Base-by-base conservation (phyloP, 176 grass and related monocot genomes). In the Oryza australiensis region DNA sequence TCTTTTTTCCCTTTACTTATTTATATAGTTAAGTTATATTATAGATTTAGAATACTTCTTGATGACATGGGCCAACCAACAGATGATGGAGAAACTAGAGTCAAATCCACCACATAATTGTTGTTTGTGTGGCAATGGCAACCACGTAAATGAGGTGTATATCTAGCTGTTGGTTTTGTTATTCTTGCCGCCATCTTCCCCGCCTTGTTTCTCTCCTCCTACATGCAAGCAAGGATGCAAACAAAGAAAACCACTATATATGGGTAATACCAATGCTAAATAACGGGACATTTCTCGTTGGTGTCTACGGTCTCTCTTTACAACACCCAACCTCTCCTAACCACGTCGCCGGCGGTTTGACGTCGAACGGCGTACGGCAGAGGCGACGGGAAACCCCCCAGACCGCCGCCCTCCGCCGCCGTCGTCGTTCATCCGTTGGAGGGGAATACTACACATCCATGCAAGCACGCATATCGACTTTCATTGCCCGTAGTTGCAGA, bases 181-280 rank as follows among this genome's bases (percentile, higher is more conserved):
- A 40, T 23, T 23, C 40, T 32, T 12, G 28, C 51, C 79, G 46
- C 18, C 15, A 18, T 68, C 6, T 72, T 82, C 45, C 7, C 18
- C 27, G 69, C 28, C 55, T 24, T 73, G 29, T 73, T 64, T 16
- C 63, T 37, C 57, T 83, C 20, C 16, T n/a, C 10, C 41, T 15
- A 20, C 76, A 83, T 37, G 57, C 71, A 43, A 45, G 28, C 35
- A 74, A 20, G 22, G 28, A 83, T 42, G 82, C 64, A 85, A 82
- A 82, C 33, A 80, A 9, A 66, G 78, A 65, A 86, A 81, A 77
- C 0, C 24, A 68, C 43, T 86, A 82, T 86, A 82, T 66, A 82
- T 82, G 33, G 88, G 35, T 15, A 76, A 32, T 65, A 72, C 82
- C n/a, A 76, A 22, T 76, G 77, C 77, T 81, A 89, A 89, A 81